A percentile compares a stretch with the other conserved stretches of the same genome.
phyloP scores from a whole-genome alignment of 495 filamentous ascomycete genomes.

The Penicillium canariense region DNA sequence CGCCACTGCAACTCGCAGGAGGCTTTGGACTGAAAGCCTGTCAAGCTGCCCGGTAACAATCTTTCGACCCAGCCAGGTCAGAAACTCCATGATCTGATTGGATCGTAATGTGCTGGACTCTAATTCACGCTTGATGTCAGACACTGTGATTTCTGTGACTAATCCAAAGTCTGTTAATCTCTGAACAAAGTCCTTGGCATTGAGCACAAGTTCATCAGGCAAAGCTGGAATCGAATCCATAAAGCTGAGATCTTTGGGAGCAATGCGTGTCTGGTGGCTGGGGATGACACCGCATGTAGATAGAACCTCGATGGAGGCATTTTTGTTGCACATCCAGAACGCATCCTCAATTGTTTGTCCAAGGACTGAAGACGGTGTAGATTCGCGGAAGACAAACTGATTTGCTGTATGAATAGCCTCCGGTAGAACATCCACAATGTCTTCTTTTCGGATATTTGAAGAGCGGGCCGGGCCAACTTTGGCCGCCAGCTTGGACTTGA shows the following conservation, averaged over 20 bases:
- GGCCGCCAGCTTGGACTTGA: constrained; percentile 48
- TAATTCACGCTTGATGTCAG: constrained; percentile 80
- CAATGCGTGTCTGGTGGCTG: constrained; percentile 73
- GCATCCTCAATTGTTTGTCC: constrained; percentile 84
- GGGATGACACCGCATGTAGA: constrained; percentile 82
- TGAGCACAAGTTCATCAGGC: constrained; percentile 66
- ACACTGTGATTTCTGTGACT: constrained; percentile 78
- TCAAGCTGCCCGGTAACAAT: constrained; percentile 67
- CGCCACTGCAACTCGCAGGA: constrained; percentile 79
- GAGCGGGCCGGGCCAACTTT: constrained; percentile 43
- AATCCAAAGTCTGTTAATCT: constrained; percentile 76
- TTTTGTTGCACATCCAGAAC: constrained; percentile 89
- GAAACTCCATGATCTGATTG: constrained; percentile 72
- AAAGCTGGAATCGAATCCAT: constrained; percentile 87
- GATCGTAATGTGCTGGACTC: constrained; percentile 71
- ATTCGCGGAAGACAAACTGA: constrained; percentile 82
- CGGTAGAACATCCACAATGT: constrained; percentile 65
- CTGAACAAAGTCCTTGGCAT: constrained; percentile 65
- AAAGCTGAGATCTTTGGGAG: constrained; percentile 80
- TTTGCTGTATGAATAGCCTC: constrained; percentile 68
- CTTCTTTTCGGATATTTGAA: constrained; percentile 55
- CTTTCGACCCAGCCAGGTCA: constrained; percentile 75
- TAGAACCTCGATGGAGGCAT: constrained; percentile 77
- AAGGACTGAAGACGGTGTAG: constrained; percentile 79
- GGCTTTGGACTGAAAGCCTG: constrained; percentile 52